These are phyloP conservation scores for Leccinellum luteum DNA, from an alignment of 768 basidiomycete genomes.

Conservation along the genomic window DNA sequence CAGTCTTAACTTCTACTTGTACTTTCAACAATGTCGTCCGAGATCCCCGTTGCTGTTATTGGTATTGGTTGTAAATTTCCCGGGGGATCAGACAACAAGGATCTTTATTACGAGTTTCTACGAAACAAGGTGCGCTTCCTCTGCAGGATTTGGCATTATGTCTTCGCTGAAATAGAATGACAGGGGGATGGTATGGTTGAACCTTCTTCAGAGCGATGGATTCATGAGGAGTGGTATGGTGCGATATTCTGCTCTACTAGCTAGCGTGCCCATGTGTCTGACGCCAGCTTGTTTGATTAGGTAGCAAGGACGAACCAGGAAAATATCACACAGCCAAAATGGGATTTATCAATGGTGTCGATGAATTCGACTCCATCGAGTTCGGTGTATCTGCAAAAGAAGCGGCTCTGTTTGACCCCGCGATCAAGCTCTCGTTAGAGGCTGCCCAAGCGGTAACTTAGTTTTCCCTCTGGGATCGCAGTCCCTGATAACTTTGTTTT, in stretches of 20 bases:
- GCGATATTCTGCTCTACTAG: background rate
- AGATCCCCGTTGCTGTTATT: slow-evolving; percentile 28
- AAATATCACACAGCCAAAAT: slow-evolving; percentile 28
- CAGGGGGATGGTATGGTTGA: slow-evolving; percentile 32
- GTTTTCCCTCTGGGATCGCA: background rate
- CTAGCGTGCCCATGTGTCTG: too few species aligned
- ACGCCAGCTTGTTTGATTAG: slow-evolving; percentile 3
- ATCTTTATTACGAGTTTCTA: slow-evolving; percentile 30
- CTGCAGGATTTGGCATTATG: background rate
- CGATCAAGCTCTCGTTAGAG: slow-evolving; percentile 30
- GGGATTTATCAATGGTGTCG: slow-evolving; percentile 30
- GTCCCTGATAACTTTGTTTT: background rate
- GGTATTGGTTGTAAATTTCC: slow-evolving; percentile 35
- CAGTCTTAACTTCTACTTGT: background rate
- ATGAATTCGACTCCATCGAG: slow-evolving; percentile 34
- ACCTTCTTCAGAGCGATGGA: slow-evolving; percentile 29
- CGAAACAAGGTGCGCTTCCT: slow-evolving; percentile 23
- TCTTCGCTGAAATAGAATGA: background rate
- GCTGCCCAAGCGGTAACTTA: slow-evolving; percentile 27
- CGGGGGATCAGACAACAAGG: slow-evolving; percentile 31
- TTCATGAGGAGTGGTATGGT: slow-evolving; percentile 32
- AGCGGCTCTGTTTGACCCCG: slow-evolving; percentile 30
- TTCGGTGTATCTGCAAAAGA: slow-evolving; percentile 34
- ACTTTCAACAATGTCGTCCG: slow-evolving; percentile 24
- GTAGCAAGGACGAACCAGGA: slow-evolving; percentile 31